Base-by-base conservation (phyloP, 495 filamentous ascomycete genomes). In the Daldinia grandis region DNA sequence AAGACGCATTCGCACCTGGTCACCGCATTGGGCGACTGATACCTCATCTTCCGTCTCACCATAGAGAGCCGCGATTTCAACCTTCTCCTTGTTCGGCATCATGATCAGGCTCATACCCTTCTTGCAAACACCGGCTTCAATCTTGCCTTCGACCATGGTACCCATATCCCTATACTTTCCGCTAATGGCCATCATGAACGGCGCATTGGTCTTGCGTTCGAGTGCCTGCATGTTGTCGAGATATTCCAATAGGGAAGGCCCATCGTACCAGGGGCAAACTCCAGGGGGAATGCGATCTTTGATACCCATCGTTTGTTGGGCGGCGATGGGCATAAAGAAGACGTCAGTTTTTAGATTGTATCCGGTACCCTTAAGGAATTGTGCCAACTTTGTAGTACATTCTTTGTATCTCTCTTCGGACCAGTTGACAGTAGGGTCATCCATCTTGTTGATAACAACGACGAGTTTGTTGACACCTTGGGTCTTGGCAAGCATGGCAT, bases 101-200 rank as follows among this genome's bases (percentile, higher is more conserved):
- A 99, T 92, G 54, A 94, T 78, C 69, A 96, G 88, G 63, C 73
- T 89, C 77, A 86, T 86, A 54, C 90, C 92, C 84, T 98, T 98
- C 85, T 92, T 93, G 82, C 97, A 82, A 28, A 94, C 89, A 73
- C 95, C 95, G 12, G 93, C 89, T 80, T 99, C 96, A 73, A 99
- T 92, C 82, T 97, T 97, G 59, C 95, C 95, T 81, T 99, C 96
- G 19, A 96, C 87, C 85, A 98, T 94, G 69, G 95, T 98, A 75
- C 95, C 95, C 91, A 99, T 92, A 80, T 98, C 95, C 72, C 90
- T 88, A 83, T 98, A 98, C 79, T 98, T 99, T 76, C 91, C 92
- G 56, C 90, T 91, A 74, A 99, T 87, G 6, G 96, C 92, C 95
- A 98, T 97, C 96, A 98, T 98, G 86, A 99, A 98, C 12, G 95